These are phyloP conservation scores for Exophiala sp. DNA, from an alignment of 2,329 filamentous ascomycete species.

Conservation along the genomic window DNA sequence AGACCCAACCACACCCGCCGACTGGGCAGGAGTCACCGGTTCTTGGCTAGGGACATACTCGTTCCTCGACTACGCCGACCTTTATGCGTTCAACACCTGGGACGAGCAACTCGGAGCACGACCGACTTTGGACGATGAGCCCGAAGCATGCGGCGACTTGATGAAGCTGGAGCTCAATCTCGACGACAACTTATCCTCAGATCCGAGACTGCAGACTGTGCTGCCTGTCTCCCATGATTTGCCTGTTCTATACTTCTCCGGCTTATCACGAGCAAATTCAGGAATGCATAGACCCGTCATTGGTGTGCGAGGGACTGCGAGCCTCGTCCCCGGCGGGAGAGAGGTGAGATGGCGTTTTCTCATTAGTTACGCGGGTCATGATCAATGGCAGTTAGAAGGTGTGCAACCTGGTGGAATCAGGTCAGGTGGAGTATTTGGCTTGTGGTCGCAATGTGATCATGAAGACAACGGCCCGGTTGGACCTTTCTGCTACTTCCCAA, in stretches of 20 bases:
- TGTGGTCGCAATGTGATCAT: constrained; percentile 27
- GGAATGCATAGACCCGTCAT: constrained; percentile 15
- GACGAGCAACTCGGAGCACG: not conserved
- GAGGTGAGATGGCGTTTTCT: constrained; percentile 29
- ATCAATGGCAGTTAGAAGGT: constrained; percentile 30
- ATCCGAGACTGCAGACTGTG: constrained; percentile 16
- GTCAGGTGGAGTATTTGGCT: constrained; percentile 26
- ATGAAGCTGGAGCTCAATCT: constrained; percentile 27
- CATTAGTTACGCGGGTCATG: constrained; percentile 26
- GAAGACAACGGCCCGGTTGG: constrained; percentile 23
- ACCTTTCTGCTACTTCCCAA: constrained; percentile 27
- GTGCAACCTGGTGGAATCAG: constrained; percentile 28
- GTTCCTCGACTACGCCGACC: constrained; percentile 26
- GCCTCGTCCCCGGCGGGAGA: constrained; percentile 22
- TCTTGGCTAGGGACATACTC: constrained; percentile 28
- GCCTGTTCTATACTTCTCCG: constrained; percentile 25
- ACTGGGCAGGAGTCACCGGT: constrained; percentile 27
- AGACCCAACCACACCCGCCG: constrained; percentile 19
- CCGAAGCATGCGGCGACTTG: constrained; percentile 28
- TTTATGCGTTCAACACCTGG: constrained; percentile 24
- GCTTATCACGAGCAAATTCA: constrained; percentile 21
- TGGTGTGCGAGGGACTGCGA: constrained; percentile 18
- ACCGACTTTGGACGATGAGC: constrained; percentile 23
- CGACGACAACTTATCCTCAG: constrained; percentile 17
- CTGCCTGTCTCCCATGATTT: constrained; percentile 23